phyloP scores from a whole-genome alignment of 352 stramenopile genomes.

The Vaucheria bursata region DNA sequence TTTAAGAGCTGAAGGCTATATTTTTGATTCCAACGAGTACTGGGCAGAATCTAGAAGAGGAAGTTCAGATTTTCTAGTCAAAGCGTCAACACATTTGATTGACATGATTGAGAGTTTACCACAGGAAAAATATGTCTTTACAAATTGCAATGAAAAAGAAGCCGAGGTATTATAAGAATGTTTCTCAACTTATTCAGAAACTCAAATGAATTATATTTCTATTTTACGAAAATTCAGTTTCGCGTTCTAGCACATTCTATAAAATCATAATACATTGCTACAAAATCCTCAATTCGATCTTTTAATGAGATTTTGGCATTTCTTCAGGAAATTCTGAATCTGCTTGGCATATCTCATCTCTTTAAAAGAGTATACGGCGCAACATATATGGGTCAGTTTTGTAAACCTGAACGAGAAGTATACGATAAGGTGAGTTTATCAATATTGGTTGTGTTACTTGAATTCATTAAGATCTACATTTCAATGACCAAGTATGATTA shows the following conservation, averaged over 20 bases:
- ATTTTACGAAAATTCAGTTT: not conserved
- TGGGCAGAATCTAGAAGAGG: slow-evolving; percentile 26
- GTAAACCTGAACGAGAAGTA: slow-evolving; percentile 34
- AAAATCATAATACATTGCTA: no score
- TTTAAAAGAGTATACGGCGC: slow-evolving; percentile 37
- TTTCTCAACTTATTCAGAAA: not conserved
- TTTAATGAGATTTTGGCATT: no score
- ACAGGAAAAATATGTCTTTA: slow-evolving; percentile 46
- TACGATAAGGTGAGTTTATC: slow-evolving; percentile 21
- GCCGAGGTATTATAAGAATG: slow-evolving; percentile 9
- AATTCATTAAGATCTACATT: no score
- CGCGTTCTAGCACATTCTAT: no score
- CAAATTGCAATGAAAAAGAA: slow-evolving; percentile 44
- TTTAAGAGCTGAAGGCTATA: slow-evolving; percentile 23
- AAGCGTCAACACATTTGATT: slow-evolving; percentile 15
- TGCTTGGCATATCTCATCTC: slow-evolving; percentile 30
- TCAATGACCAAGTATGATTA: no score
- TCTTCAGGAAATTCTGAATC: slow-evolving; percentile 23
- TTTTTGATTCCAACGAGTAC: slow-evolving; percentile 35
- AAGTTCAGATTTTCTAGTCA: slow-evolving; percentile 15
- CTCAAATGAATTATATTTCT: not conserved
- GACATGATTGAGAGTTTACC: slow-evolving; percentile 14
- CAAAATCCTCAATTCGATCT: no score
- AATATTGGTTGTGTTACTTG: no score
- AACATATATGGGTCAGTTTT: slow-evolving; percentile 29